Conservation (phyloP, 2,329 filamentous ascomycete genomes). For the Furcasterigmium furcatum region DNA sequence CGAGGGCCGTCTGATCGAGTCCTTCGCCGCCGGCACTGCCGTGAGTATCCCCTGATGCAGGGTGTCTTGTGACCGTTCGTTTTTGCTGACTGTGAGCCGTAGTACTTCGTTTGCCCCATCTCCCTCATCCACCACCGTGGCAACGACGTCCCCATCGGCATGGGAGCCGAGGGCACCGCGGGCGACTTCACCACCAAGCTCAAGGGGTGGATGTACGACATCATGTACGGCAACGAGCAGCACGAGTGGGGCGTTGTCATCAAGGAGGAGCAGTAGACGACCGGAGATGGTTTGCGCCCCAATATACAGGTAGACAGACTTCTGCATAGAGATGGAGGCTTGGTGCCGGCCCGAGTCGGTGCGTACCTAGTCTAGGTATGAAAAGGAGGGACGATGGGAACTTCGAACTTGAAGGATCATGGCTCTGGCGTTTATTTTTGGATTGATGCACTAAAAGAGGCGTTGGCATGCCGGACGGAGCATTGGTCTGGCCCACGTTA, state of each 20-base stretch:
- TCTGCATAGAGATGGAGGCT: background rate
- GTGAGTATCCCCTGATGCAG: slow-evolving; percentile 54
- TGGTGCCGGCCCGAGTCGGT: background rate
- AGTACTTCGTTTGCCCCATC: slow-evolving; percentile 71
- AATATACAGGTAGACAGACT: background rate
- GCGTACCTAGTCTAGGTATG: no score
- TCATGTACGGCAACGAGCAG: slow-evolving; percentile 70
- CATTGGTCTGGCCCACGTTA: no score
- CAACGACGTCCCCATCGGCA: slow-evolving; percentile 58
- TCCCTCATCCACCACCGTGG: slow-evolving; percentile 67
- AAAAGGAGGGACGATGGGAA: no score
- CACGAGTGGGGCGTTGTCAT: slow-evolving; percentile 71
- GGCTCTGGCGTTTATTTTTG: slow-evolving; percentile 1
- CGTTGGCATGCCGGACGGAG: background rate
- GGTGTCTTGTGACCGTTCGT: background rate
- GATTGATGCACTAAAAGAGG: background rate
- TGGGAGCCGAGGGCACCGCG: slow-evolving; percentile 48
- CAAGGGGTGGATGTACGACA: slow-evolving; percentile 66
- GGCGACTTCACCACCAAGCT: slow-evolving; percentile 58
- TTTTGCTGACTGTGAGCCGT: slow-evolving; percentile 11
- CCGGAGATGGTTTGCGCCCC: slow-evolving; percentile 2
- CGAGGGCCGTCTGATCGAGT: slow-evolving; percentile 77
- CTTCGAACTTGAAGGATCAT: background rate
- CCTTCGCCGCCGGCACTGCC: slow-evolving; percentile 85
- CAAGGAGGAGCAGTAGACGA: slow-evolving; percentile 54